phyloP scores from a whole-genome alignment of 1,139 yeast species.

The Candida sojae region DNA sequence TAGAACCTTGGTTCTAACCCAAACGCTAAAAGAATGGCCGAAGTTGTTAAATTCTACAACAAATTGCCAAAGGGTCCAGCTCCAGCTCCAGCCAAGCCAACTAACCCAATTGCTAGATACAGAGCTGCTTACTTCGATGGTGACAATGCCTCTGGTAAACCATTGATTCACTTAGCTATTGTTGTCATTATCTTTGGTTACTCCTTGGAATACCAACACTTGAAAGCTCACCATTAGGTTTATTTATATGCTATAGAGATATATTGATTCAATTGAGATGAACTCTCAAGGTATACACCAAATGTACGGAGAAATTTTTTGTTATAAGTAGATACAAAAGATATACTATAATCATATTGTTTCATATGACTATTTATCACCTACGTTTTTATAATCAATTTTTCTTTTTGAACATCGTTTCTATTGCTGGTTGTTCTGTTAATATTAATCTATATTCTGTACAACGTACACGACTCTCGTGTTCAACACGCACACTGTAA shows the following conservation, averaged over 20 bases:
- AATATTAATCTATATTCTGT: background rate
- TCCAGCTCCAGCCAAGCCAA: conserved; percentile 65
- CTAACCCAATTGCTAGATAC: conserved; percentile 73
- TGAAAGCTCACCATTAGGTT: conserved; percentile 47
- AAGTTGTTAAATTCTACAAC: conserved; percentile 94
- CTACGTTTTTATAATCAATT: too few relatives aligned
- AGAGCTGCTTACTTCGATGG: conserved; percentile 79
- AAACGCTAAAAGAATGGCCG: conserved; percentile 94
- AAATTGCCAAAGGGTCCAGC: conserved; percentile 95
- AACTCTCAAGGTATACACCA: background rate
- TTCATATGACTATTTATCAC: too few relatives aligned
- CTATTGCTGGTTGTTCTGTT: background rate
- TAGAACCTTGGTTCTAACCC: conserved; percentile 94
- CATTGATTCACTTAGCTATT: conserved; percentile 75
- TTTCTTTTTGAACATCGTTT: background rate
- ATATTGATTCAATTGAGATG: background rate
- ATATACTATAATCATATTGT: too few relatives aligned
- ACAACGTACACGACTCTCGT: background rate
- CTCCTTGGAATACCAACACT: conserved; percentile 91
- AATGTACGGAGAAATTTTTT: background rate
- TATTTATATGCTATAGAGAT: conserved; percentile 17
- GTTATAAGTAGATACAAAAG: too few relatives aligned
- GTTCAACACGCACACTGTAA: background rate
- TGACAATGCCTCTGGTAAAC: conserved; percentile 78
- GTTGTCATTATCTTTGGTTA: conserved; percentile 78